Base-by-base conservation (phyloP, 2,329 filamentous ascomycete species). In the Penicillium aurantiogriseum region DNA sequence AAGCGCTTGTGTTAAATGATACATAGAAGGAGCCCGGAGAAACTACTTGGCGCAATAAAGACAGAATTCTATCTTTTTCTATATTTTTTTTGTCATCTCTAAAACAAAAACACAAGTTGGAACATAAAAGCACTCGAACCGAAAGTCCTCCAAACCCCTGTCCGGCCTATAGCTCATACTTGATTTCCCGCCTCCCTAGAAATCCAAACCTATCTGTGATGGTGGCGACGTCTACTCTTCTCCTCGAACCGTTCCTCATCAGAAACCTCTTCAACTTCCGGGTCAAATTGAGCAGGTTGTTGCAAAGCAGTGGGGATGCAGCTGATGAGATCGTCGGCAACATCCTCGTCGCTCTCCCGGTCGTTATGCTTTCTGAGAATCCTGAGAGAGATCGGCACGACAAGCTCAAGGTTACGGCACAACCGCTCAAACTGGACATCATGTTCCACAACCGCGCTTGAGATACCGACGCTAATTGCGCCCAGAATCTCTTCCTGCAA, bases 261-360 rank as follows among this genome's bases (percentile, higher is more conserved):
- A 17, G 39, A 36, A 19, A 17, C n/a, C 27, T 49, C 52, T 48
- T 50, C 36, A 9, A 29, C 21, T 3, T 33, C 21, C 2, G 44
- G 36, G 5, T 50, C 35, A 35, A 35, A 54, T 17, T 10, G 9
- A 17, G 10, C 2, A 7, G 52, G 52, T 11, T 50, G 27, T 21
- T 50, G 52, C 27, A 54, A 13, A 21, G 11, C 9, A 3, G 25
- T 35, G 2, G 52, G 52, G 15, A 54, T 54, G 21, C 52, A 54
- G 35, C 17, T 49, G 13, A 54, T 54, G 3, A 54, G 36, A 27
- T 54, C 52, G 15, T 49, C 36, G 15, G 44, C 52, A n/a, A 54
- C 19, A 3, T 35, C 36, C 27, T n/a, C 27, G n/a, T 49, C 35
- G 0, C 27, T 35, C 17, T 21, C 33, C 5, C 17, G 27, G 45